Evolutionary conservation across 306 rosid genomes (phyloP), one percentile per base, ranked within the genome.

Genomic region (Quercus dentata): DNA sequence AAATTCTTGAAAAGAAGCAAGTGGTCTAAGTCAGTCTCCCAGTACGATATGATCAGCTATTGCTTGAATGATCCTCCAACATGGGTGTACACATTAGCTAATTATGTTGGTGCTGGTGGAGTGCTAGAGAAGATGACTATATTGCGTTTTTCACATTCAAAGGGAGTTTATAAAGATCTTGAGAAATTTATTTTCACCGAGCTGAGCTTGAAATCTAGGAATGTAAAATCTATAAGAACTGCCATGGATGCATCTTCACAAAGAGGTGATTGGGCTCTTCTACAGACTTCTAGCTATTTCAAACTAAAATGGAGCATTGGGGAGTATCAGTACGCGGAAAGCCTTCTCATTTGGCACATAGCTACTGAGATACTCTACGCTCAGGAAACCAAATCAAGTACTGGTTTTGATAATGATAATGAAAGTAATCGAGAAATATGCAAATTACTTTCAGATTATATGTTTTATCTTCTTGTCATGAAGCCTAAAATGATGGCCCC

Each of bases 331-430:
- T 83, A 59, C 3, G 77, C 74, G 1, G 86, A 83, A 63, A 79
- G 83, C 38, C 77, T 79, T 68, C 80, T 83, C n/a, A 23, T 79
- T 5, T 83, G 83, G 86, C 86, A 83, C 79, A 25, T 83, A 13
- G 86, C 83, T 14, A 83, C 86, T 0, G 78, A 83, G 46, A 7
- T 41, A 56, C 68, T 83, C 12, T 70, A 28, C 61, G 55, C 14
- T 30, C 10, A 28, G 1, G 5, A 41, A 28, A 4, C 0, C 58
- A 0, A n/a, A 49, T 3, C 31, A 21, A 6, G 0, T 6, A 1
- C 11, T 2, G 6, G 0, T 0, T 7, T 41, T 6, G 11, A 2
- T 7, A 7, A 9, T 7, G 69, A 9, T 5, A 19, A 3, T 1
- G 0, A 63, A 0, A 8, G 4, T 12, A 14, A 71, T 5, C 14